These are phyloP conservation scores for Laguncularia racemosa DNA, from an alignment of 345 rosid species.

Conservation along the genomic window DNA sequence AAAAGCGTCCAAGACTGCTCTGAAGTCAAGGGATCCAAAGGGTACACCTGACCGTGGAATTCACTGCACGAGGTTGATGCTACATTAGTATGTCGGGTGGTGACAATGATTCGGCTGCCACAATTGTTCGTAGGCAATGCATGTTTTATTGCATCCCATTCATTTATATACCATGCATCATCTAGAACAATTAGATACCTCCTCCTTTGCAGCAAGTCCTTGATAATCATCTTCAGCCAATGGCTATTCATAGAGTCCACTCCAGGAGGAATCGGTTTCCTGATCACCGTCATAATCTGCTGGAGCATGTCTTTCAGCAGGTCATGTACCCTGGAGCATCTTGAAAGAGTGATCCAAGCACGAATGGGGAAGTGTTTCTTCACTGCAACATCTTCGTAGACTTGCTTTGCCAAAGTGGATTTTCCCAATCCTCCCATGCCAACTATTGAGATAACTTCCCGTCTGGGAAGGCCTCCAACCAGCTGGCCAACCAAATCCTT, in stretches of 20 bases:
- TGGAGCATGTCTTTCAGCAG: conserved; percentile 16
- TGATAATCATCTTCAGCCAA: conserved; percentile 14
- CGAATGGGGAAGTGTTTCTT: conserved; percentile 14
- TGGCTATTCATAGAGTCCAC: conserved; percentile 16
- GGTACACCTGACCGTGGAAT: conserved; percentile 17
- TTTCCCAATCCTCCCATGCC: conserved; percentile 45
- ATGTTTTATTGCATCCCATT: conserved; percentile 27
- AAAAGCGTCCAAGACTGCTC: conserved; percentile 29
- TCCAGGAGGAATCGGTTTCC: conserved; percentile 18
- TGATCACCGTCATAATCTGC: conserved; percentile 17
- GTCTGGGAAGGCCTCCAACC: conserved; percentile 4
- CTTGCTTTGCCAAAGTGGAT: conserved; percentile 33
- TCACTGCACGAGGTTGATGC: conserved; percentile 19
- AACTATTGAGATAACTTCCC: conserved; percentile 16
- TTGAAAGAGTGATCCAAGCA: conserved; percentile 30
- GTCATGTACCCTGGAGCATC: conserved; percentile 14
- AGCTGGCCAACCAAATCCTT: conserved; percentile 15
- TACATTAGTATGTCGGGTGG: conserved; percentile 22
- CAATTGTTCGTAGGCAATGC: conserved; percentile 18
- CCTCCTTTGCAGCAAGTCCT: conserved; percentile 13
- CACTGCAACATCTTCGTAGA: conserved; percentile 17
- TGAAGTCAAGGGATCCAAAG: conserved; percentile 17
- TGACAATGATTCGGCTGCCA: conserved; percentile 28
- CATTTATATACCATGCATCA: conserved; percentile 20
- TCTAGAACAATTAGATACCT: conserved; percentile 32